A percentile compares a stretch with the other conserved stretches of the same genome.
Conservation (phyloP, 768 basidiomycete genomes). For the Porphyrellus cyaneotinctus region DNA sequence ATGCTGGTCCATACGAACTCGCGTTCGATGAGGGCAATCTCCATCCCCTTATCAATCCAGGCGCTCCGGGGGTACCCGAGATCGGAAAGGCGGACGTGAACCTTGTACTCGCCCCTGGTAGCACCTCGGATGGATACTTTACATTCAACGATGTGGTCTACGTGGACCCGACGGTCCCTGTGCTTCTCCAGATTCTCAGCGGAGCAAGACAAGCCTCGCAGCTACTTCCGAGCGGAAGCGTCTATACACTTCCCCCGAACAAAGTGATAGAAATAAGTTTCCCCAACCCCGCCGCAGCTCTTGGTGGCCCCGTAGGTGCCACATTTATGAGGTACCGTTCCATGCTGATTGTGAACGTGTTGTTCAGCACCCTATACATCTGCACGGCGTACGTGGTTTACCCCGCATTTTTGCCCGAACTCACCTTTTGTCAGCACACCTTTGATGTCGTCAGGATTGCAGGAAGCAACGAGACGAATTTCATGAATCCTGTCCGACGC, state of each 20-base stretch:
- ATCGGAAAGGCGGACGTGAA: conserved; percentile 40
- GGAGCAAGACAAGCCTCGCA: conserved; percentile 42
- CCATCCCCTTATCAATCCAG: conserved; percentile 31
- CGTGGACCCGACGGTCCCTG: conserved; percentile 38
- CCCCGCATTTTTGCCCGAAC: neutral
- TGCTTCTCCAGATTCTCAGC: conserved; percentile 30
- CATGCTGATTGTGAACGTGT: neutral
- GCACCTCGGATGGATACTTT: neutral
- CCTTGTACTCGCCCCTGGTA: conserved; percentile 18
- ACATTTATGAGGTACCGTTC: neutral
- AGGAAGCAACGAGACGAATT: conserved; percentile 28
- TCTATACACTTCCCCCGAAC: conserved; percentile 43
- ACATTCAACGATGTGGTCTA: neutral
- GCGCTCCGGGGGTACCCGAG: conserved; percentile 37
- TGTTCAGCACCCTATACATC: conserved; percentile 34
- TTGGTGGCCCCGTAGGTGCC: conserved; percentile 28
- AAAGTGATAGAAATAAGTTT: conserved; percentile 44
- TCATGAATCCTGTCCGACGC: conserved; percentile 32
- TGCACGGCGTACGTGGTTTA: conserved; percentile 35
- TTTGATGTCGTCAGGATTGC: conserved; percentile 35
- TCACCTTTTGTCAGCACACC: conserved; percentile 19
- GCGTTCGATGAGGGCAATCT: conserved; percentile 39
- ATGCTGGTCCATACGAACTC: conserved; percentile 27
- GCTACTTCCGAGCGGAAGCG: conserved; percentile 44
- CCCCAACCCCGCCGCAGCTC: conserved; percentile 26